phyloP scores from a whole-genome alignment of 805 yeast genomes.

The Cyberlindnera mississippiensis region DNA sequence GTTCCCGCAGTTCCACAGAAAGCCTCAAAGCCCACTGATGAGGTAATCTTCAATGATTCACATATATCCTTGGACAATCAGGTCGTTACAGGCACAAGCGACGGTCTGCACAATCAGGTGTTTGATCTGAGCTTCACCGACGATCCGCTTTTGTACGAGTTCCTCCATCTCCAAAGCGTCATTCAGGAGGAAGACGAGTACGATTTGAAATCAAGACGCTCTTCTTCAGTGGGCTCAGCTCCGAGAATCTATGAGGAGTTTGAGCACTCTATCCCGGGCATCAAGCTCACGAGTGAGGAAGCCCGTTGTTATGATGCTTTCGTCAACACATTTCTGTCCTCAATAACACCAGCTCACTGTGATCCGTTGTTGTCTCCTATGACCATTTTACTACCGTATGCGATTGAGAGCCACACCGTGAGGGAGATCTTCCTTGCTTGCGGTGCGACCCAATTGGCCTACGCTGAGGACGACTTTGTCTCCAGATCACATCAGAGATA shows the following conservation, averaged over 20 bases:
- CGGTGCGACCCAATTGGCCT: conserved; percentile 26
- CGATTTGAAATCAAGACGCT: not conserved
- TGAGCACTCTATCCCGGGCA: conserved; percentile 19
- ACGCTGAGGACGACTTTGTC: conserved; percentile 17
- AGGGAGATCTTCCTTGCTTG: conserved; percentile 25
- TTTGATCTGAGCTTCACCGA: conserved; percentile 5
- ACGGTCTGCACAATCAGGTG: not conserved
- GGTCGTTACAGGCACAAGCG: too few relatives aligned
- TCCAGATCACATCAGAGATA: conserved; percentile 20
- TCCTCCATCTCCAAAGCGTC: conserved; percentile 21
- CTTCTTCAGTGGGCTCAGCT: conserved; percentile 3
- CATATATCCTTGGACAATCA: too few relatives aligned
- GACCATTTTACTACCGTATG: conserved; percentile 20
- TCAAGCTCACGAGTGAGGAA: conserved; percentile 16
- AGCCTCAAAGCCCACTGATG: too few relatives aligned
- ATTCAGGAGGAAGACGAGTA: conserved; percentile 8
- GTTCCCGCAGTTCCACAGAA: too few relatives aligned
- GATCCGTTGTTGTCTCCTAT: conserved; percentile 20
- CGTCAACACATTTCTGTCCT: conserved; percentile 20
- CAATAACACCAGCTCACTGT: conserved; percentile 24
- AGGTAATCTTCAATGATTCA: too few relatives aligned
- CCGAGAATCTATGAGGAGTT: conserved; percentile 4
- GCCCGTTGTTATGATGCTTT: conserved; percentile 21
- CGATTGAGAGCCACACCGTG: conserved; percentile 15
- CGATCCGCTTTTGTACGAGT: conserved; percentile 17